Evolutionary conservation across 129 eudicot genomes (phyloP), one percentile per base, ranked within the genome.

Genomic region (Pittosporum tobira): DNA sequence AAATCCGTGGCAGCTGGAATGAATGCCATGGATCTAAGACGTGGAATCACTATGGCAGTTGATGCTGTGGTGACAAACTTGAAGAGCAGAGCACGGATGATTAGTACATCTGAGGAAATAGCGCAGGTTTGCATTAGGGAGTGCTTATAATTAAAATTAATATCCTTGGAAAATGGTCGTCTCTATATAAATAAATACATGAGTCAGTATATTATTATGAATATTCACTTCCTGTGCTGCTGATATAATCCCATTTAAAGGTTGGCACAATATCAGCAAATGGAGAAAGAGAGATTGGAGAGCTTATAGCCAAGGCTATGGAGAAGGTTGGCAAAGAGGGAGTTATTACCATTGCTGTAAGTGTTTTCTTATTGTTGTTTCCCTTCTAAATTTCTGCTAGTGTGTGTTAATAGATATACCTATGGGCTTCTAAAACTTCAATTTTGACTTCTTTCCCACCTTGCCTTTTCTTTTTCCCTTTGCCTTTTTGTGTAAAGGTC

Each of bases 1-100:
- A 86, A 82, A 69, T 86, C 91, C 16, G 87, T 82, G 29, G 84
- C 91, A 42, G 91, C 90, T 71, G 95, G 95, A 58, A 86, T 82
- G 95, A 86, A 82, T 40, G 91, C 91, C 36, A 86, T 86, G 95
- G 95, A 86, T 62, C 79, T 82, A 48, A 71, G 85, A 71, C 77
- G 85, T 63, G 85, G 85, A 11, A 79, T 79, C 51, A 63, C 81
- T 29, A 75, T 75, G 85, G 81, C 81, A 10, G 85, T 79, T 68
- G 85, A 79, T 71, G 57, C 78, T 37, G 85, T 75, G 4, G 85
- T 79, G 25, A 70, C 84, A 48, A 79, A 71, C 71, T 71, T 75
- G 67, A 79, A 79, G 43, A 79, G 85, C 48, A 71, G 85, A 67
- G 85, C 85, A 18, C 67, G 85, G 44, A 79, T 75, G 78, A 79